Evolutionary conservation across 2,329 filamentous ascomycete genomes (phyloP), one percentile per base, ranked within the genome.

Genomic region (Penicillium capsulatum): DNA sequence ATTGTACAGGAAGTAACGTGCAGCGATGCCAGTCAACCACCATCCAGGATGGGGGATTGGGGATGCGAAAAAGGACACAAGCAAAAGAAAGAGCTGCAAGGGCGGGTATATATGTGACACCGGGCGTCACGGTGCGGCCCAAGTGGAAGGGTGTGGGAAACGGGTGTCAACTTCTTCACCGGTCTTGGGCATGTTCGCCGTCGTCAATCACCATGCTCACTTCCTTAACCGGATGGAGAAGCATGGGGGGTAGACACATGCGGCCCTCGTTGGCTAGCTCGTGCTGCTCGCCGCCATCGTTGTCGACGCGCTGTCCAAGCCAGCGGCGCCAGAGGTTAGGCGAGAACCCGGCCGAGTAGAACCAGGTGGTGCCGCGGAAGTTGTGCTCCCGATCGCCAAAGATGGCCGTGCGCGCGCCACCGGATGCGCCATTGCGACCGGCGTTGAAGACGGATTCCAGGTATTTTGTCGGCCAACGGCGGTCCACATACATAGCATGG

Each of bases 321-420:
- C 91, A 97, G 45, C 88, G 75, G 34, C 80, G 76, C 72, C 92
- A 96, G 57, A 97, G 58, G 48, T 87, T 87, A 2, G 81, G 77
- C 5, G 86, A 81, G 59, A 95, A 95, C 1, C 81, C 80, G 0
- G 85, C 84, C 51, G 89, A 86, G 65, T 94, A 96, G 65, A 92
- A 96, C 89, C 89, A 97, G 14, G 83, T 88, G 57, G 88, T 80
- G 1, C 90, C 89, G 38, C 76, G 74, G 59, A 96, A 83, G 64
- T 96, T 95, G 65, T 92, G 87, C 67, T 96, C 90, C 13, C 87
- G 76, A 52, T 92, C 86, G 26, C 86, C 86, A 58, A 86, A 91
- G 13, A 91, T 75, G 9, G 81, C 83, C 2, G 81, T 83, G 15
- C 81, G 72, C 3, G 83, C 72, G 17, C 84, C 86, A n/a, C 87